Base-by-base conservation (phyloP, 495 filamentous ascomycete species). In the Viridothelium virens region DNA sequence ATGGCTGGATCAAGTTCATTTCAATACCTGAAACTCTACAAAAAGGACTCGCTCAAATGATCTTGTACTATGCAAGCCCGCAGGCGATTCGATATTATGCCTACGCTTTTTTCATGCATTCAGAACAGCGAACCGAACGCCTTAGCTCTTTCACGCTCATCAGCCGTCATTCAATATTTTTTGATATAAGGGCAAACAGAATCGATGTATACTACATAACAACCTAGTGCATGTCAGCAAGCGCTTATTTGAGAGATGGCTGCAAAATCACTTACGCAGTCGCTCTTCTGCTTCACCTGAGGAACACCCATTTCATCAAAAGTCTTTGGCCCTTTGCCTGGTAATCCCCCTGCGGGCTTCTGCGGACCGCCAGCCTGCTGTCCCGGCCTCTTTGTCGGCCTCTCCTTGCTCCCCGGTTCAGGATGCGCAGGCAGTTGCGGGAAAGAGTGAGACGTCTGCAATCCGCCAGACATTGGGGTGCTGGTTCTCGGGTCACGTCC, bases 221-320 rank as follows among this genome's bases (percentile, higher is more conserved):
- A 76, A 84, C 75, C 85, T 87, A 69, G 4, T 16, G 56, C 34
- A 16, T 53, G 72, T 79, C 70, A 83, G 77, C 48, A 65, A 36
- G 41, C 38, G 63, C 47, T 62, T 38, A 38, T 48, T 37, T 18
- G 59, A 47, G n/a, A 66, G 65, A 39, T 5, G 18, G 48, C n/a
- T 39, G 62, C 68, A 5, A 6, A 6, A 10, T 10, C 47, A 83
- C 92, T 85, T 87, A 96, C 94, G 77, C 94, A 98, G 76, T 97
- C 93, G 68, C 83, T 83, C 41, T 96, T 89, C 67, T 88, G 83
- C 74, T 91, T 89, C 38, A 81, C 86, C 70, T 84, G 81, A 14
- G 91, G 89, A 69, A 98, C 91, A 63, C 93, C 93, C 94, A 98
- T 98, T 73, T 93, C 92, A 73, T 97, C 93, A 74, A 98, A 98